Evolutionary conservation across 148 eudicot genomes (phyloP), one percentile per base, ranked within the genome.

Genomic region (Pharnaceum exiguum): DNA sequence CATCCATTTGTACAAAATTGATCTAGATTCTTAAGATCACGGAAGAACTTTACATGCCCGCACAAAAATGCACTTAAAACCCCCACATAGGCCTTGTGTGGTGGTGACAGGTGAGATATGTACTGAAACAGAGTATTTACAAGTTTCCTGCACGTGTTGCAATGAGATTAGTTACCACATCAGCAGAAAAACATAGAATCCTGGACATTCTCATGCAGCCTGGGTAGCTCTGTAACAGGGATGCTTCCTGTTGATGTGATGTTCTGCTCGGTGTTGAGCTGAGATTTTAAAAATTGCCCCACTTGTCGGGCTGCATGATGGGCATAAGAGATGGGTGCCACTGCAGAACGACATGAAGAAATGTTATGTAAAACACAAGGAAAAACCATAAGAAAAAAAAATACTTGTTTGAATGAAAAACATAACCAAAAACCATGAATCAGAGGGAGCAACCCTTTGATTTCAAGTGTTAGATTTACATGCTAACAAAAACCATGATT

Each of bases 241-340:
- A 52, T 43, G 57, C 50, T 74, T 51, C 65, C 84, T 28, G 52
- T 46, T 13, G 84, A 68, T 17, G 73, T 77, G 68, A 78, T 21
- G 26, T 71, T 57, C 31, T 66, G 66, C 24, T 77, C 79, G 10
- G 82, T 76, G 31, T 59, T 49, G 22, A 67, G 62, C 49, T 84
- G 83, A 6, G 62, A 65, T 68, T 82, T 84, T 55, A 82, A 19
- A 39, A 84, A 79, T 69, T 82, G 82, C 10, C 82, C 81, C 69
- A 80, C 67, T 75, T 84, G 91, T 39, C 60, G 79, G 10, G 96
- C 96, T 15, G 96, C 91, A 54, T 82, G 96, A 57, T 88, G 96
- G 8, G 96, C 96, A 68, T 94, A 94, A 43, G 76, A 75, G 68
- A 94, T 70, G 30, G 99, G 99, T 57, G 99, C 96, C 68, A 84